Evolutionary conservation across 2,329 filamentous ascomycete genomes (phyloP), one percentile per base, ranked within the genome.

Genomic region (Colletotrichum lindemuthianum): DNA sequence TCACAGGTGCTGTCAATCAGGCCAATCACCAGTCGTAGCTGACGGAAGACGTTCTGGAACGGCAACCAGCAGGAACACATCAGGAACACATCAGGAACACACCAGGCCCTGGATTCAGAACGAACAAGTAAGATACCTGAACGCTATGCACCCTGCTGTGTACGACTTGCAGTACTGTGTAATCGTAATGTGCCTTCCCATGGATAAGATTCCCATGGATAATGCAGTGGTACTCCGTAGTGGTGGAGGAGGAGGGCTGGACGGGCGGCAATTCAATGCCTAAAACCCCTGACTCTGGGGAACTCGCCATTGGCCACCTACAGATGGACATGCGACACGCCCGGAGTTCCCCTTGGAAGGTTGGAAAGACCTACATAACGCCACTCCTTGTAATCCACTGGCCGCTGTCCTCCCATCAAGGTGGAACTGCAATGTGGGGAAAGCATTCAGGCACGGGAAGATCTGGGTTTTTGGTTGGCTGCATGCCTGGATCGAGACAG

Each of bases 1-100:
- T 13, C 40, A 8, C 44, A 36, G n/a, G 5, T 12, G 34, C 1
- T 33, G n/a, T 6, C 2, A 33, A 34, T 15, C 11, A 32, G 12
- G 51, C 53, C 53, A 48, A 56, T 48, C 34, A n/a, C 16, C 15
- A 11, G 15, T n/a, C 15, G 24, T 10, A 16, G 34, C 15, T 10
- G 15, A 13, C 34, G 24, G 15, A 11, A 65, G 57, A 61, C 40
- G n/a, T 65, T 65, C 61, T 65, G 57, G 61, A 65, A 60, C 8
- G 13, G 33, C 48, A 32, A 39, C 33, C 10, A 36, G 39, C 49
- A 24, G 33, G 34, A 45, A 34, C 40, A n/a, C n/a, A 15, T 33
- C 36, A 15, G 41, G 40, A 56, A 32, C 8, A 15, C 24, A 33
- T 15, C 10, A 5, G n/a, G n/a, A n/a, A n/a, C n/a, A n/a, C n/a